These are phyloP conservation scores for Arabidopsis arenosa DNA, from an alignment of 345 rosid species.

Conservation along the genomic window DNA sequence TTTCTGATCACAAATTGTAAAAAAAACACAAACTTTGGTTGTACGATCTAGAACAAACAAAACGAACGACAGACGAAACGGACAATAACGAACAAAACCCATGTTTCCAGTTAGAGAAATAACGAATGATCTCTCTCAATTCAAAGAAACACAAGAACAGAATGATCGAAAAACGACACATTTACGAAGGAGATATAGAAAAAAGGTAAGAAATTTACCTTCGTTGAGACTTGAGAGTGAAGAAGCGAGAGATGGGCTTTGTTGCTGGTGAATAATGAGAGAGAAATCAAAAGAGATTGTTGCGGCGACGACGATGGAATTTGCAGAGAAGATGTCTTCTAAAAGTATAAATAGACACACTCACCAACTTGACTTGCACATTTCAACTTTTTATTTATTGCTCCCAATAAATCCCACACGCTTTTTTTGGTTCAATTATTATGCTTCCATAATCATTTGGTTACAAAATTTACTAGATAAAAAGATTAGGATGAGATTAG, in stretches of 20 bases:
- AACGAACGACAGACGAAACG: background rate
- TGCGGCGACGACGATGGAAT: conserved; percentile 22
- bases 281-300: conserved; percentile 35
- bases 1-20: background rate
- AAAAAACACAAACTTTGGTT: background rate
- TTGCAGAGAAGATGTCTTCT: conserved; percentile 21
- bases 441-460: background rate
- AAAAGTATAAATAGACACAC: conserved; percentile 25
- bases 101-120: background rate
- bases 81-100: background rate
- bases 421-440: conserved; percentile 24
- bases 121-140: conserved; percentile 15
- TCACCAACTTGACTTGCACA: conserved; percentile 36
- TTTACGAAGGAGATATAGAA: background rate
- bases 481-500: background rate
- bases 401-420: conserved; percentile 19
- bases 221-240: conserved; percentile 29
- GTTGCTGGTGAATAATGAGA: conserved; percentile 21
- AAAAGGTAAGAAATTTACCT: conserved; percentile 36
- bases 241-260: background rate
- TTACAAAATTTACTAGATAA: background rate
- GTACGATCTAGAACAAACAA: conserved; percentile 11
- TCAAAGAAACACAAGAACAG: background rate
- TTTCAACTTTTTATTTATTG: conserved; percentile 39
- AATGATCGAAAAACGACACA: conserved; percentile 3